Evolutionary conservation across 805 yeast genomes (phyloP), one percentile per base, ranked within the genome.

Genomic region (Lachancea mirantina): DNA sequence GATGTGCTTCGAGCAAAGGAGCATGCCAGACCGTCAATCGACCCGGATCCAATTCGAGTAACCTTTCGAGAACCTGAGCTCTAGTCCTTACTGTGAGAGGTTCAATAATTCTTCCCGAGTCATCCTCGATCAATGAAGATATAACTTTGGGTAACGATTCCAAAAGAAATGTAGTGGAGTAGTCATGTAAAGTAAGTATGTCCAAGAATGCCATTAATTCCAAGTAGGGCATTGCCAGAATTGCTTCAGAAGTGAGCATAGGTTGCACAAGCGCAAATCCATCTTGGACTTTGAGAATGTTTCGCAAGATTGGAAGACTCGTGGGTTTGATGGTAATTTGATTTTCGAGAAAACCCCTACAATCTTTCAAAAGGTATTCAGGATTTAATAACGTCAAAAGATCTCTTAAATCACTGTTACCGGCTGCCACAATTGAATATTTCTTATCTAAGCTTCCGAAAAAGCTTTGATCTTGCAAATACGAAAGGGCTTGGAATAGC

Each of bases 191-290:
- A 3, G 59, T 39, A 20, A 56, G 8, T 19, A 43, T 43, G 34
- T 52, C 47, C 6, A 53, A 28, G 11, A 56, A 23, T 6, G 46
- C 49, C 57, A 56, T 51, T 34, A 53, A 58, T 36, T 55, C 60
- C 29, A 45, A 28, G 32, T 53, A 56, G 18, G 60, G 59, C 46
- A 56, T 34, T 4, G 30, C 26, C 19, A 52, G 22, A 8, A 56
- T 43, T 3, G 35, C 10, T 8, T 36, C 42, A 6, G 55, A 31
- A 3, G 39, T 41, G 8, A 55, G 23, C 11, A 43, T 36, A 11
- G 29, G 29, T 29, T 46, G 44, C 7, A 56, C 33, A 9, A 43
- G 22, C 3, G 39, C n/a, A 26, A 56, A 55, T 11, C 46, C 41
- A 8, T 36, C 23, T 18, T 39, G 36, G 27, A 43, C 34, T 1